Evolutionary conservation across 257 asterid genomes (phyloP), one percentile per base, ranked within the genome.

Genomic region (Solanum paucissectum): DNA sequence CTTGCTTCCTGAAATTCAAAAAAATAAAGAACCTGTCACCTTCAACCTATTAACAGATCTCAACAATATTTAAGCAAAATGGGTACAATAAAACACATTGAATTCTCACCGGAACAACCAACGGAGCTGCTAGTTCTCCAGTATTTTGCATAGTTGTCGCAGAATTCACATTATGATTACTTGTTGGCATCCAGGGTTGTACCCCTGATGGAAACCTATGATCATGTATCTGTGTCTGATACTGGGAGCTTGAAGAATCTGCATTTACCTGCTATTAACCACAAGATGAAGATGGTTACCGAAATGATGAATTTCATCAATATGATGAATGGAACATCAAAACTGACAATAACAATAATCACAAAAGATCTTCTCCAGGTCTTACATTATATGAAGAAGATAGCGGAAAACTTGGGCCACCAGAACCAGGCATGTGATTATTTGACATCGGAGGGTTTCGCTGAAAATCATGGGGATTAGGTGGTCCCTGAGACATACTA

Each of bases 161-260:
- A 52, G 98, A 90, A 55, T 90, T 91, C 79, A 91, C 72, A 83
- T 90, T 92, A 88, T 93, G 98, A 91, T 86, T 93, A 87, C 96
- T 95, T 87, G 87, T 89, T 46, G 94, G 86, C 91, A 75, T 89
- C 98, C 97, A 94, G 71, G 95, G 92, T 75, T 95, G 98, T 58
- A 92, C 95, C 55, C 91, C 93, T 27, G 90, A 90, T 33, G 94
- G 83, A 91, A 88, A 91, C 90, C 75, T 91, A n/a, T 93, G 89
- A 69, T 91, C 60, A 55, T 89, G 94, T 37, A 89, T 89, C 92
- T 94, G 98, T 18, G 92, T 87, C 87, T 87, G 91, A 86, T 93
- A 92, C 86, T 90, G 95, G 40, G 92, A 71, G 66, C 72, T 62
- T 81, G 93, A 87, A 52, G 95, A 83, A 82, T 90, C 94, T 71